Percentiles rank a stretch among this genome's conserved stretches.
Conservation (phyloP, 805 yeast genomes). For the Barnettozyma salicaria region DNA sequence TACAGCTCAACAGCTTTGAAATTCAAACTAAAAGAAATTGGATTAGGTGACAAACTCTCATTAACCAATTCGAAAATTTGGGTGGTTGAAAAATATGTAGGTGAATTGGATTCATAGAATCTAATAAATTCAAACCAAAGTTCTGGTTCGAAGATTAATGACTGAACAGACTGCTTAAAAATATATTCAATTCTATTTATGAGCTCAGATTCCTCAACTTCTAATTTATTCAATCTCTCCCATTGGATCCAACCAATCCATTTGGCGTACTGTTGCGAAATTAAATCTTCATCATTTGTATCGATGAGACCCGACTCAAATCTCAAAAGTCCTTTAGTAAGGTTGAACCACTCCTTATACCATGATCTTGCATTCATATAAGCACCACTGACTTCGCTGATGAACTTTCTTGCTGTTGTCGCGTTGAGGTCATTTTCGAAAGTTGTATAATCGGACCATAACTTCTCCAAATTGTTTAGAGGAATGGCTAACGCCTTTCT, state of each 20-base stretch:
- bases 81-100: constrained; percentile 11
- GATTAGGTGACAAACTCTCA: constrained; percentile 58
- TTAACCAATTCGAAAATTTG: constrained; percentile 39
- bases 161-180: constrained; percentile 61
- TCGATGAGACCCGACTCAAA: constrained; percentile 24
- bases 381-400: constrained; percentile 73
- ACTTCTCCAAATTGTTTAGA: constrained; percentile 59
- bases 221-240: constrained; percentile 69
- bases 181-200: constrained; percentile 60
- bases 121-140: constrained; percentile 64
- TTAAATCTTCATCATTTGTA: constrained; percentile 23
- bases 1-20: constrained; percentile 62
- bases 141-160: constrained; percentile 61
- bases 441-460: constrained; percentile 75
- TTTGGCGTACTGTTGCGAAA: constrained; percentile 35
- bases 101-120: constrained; percentile 25
- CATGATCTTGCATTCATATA: constrained; percentile 85
- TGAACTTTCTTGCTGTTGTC: constrained; percentile 75
- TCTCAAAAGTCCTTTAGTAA: constrained; percentile 47
- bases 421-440: constrained; percentile 79
- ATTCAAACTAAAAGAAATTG: constrained; percentile 60
- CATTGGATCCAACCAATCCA: constrained; percentile 78
- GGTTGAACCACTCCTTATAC: constrained; percentile 60
- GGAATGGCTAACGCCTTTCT: constrained; percentile 73
- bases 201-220: constrained; percentile 43